phyloP scores from a whole-genome alignment of 73 alveolate genomes.

The Tetrahymena thermophila region DNA sequence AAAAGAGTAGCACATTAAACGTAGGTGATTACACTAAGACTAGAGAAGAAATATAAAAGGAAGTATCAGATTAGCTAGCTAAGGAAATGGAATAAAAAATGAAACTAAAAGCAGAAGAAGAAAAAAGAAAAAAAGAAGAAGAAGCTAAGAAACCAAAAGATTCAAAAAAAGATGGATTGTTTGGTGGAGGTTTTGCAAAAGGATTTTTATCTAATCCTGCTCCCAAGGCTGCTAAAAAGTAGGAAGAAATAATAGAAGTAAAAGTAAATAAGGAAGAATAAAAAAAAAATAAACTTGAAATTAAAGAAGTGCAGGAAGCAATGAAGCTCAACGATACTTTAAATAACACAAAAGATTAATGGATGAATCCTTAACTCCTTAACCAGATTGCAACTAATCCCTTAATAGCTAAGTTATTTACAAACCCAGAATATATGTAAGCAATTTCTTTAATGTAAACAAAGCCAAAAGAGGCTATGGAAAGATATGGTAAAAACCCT shows the following conservation, averaged over 20 bases:
- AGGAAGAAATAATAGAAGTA: not conserved
- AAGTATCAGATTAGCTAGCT: not conserved
- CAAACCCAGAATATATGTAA: not conserved
- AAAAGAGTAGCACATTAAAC: not conserved
- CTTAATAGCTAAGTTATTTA: not conserved
- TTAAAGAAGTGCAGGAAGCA: not conserved
- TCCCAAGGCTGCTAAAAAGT: not conserved
- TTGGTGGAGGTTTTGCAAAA: not conserved
- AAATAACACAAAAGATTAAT: not conserved
- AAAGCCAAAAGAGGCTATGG: not conserved
- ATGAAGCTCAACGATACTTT: not conserved
- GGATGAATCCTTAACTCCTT: not conserved
- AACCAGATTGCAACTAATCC: not conserved
- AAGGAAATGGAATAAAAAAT: not conserved
- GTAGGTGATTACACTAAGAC: not conserved
- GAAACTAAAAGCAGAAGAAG: not conserved
- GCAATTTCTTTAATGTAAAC: not conserved
- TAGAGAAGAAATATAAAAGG: not conserved
- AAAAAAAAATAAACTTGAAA: not conserved
- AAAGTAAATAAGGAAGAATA: not conserved
- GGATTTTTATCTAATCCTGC: not conserved
- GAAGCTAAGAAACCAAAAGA: not conserved
- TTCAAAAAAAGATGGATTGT: not conserved
- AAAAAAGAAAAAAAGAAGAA: not conserved
- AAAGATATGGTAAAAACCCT: not conserved